Conservation (phyloP, 768 basidiomycete species). For the Termitomyces sp. region DNA sequence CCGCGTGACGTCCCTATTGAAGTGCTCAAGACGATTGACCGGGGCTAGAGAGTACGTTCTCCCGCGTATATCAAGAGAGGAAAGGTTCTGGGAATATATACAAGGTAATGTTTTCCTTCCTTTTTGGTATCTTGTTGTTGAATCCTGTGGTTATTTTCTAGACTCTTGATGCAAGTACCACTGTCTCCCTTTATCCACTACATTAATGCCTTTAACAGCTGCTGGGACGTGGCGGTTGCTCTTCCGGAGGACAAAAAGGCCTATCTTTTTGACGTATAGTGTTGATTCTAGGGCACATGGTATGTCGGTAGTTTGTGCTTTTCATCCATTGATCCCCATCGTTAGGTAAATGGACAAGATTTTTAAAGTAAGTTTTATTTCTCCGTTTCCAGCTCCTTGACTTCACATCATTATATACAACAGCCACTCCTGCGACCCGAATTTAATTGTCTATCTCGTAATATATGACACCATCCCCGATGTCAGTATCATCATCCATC, state of each 20-base stretch:
- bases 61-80: slow-evolving; percentile 37
- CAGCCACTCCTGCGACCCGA: slow-evolving; percentile 68
- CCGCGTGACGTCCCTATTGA: slow-evolving; percentile 55
- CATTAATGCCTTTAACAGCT: slow-evolving; percentile 21
- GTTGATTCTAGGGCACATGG: slow-evolving; percentile 53
- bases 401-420: neutral
- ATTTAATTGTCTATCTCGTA: slow-evolving; percentile 50
- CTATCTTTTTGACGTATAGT: slow-evolving; percentile 61
- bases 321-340: neutral
- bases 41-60: slow-evolving; percentile 67
- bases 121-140: neutral
- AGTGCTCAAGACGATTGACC: slow-evolving; percentile 55
- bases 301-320: slow-evolving; percentile 21
- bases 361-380: slow-evolving; percentile 53
- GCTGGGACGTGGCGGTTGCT: slow-evolving; percentile 35
- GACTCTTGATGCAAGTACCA: slow-evolving; percentile 39
- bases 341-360: slow-evolving; percentile 72
- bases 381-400: neutral
- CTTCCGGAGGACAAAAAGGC: slow-evolving; percentile 30
- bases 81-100: slow-evolving; percentile 62
- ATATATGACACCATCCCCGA: slow-evolving; percentile 58
- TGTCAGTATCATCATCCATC: slow-evolving; percentile 26
- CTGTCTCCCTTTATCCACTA: neutral
- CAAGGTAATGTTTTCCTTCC: slow-evolving; percentile 44
- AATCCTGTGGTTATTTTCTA: neutral